These are phyloP conservation scores for Astrephomene gubernaculifera DNA, from an alignment of 139 green algal genomes.

Conservation along the genomic window DNA sequence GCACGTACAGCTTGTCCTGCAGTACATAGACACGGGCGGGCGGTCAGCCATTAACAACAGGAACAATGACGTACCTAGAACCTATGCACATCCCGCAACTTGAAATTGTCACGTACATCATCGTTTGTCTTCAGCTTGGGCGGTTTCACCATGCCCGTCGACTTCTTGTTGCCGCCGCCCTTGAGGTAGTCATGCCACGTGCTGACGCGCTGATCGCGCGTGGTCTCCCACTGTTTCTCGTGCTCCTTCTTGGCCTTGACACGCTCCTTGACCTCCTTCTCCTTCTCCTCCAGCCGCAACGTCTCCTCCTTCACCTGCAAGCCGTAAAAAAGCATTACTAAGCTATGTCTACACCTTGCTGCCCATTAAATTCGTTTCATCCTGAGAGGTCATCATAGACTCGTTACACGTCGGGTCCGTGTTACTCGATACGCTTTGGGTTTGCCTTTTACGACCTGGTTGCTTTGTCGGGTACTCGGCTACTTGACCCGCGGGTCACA, in stretches of 20 bases:
- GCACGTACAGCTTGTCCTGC: slow-evolving; percentile 85
- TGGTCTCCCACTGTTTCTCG: slow-evolving; percentile 89
- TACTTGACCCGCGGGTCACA: too few species aligned
- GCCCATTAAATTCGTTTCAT: too few species aligned
- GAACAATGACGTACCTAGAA: too few species aligned
- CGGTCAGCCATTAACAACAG: neutral
- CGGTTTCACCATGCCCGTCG: slow-evolving; percentile 66
- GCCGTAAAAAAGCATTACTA: neutral
- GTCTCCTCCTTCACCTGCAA: slow-evolving; percentile 83
- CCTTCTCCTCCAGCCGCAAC: slow-evolving; percentile 71
- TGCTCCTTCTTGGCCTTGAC: slow-evolving; percentile 74
- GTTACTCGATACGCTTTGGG: too few species aligned
- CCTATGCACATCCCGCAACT: too few species aligned
- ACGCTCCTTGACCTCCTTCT: slow-evolving; percentile 63
- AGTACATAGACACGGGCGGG: neutral
- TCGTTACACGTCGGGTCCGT: too few species aligned
- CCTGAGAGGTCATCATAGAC: too few species aligned
- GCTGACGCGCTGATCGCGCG: slow-evolving; percentile 79
- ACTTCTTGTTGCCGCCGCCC: slow-evolving; percentile 60
- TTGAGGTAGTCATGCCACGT: slow-evolving; percentile 78
- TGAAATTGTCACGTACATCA: neutral
- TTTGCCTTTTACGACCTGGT: too few species aligned
- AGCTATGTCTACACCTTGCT: too few species aligned
- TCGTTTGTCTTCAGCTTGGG: slow-evolving; percentile 76
- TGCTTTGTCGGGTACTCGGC: too few species aligned